Evolutionary conservation across 2,329 filamentous ascomycete genomes (phyloP), one percentile per base, ranked within the genome.

Genomic region (Fusarium sp.): DNA sequence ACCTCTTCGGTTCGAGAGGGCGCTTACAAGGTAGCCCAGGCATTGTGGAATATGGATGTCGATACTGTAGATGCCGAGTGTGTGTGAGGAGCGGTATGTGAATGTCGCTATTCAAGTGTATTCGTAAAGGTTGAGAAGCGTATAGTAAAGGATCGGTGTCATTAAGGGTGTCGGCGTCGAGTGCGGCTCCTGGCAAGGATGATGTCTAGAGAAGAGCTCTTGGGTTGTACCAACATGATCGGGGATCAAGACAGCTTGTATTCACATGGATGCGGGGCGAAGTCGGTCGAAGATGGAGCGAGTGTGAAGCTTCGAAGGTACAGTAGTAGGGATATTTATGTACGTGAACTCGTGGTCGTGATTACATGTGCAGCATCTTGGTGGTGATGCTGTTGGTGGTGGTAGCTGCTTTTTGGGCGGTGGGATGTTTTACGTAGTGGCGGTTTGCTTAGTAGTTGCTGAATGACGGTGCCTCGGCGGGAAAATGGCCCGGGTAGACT

Each of bases 21-120:
- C 40, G 77, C 84, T 78, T 80, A 88, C 86, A 82, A 77, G 86
- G 86, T 76, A 88, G 81, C 68, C 86, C 83, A 76, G 86, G 86
- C 86, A 88, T 88, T 71, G 78, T 85, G 80, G 28, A 37, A 32
- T 64, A 20, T 59, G 23, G 34, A 51, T 40, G 32, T 54, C 48
- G 62, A 56, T 47, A 40, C 28, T 59, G 20, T 46, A 41, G 45
- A 55, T 54, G 55, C 20, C 32, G 53, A 46, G 27, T 49, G 25
- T n/a, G 18, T 55, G 50, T 34, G 49, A 43, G 34, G 51, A 56
- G 47, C 54, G 28, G 37, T 42, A 41, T 11, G 34, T 14, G 23
- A 7, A 47, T 48, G 51, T 63, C 56, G 49, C 50, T 61, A 48
- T 61, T 55, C 54, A 59, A 32, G 50, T 41, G 41, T 57, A 54